These are phyloP conservation scores for Tylopilus balloui DNA, from an alignment of 768 basidiomycete species.

Conservation along the genomic window DNA sequence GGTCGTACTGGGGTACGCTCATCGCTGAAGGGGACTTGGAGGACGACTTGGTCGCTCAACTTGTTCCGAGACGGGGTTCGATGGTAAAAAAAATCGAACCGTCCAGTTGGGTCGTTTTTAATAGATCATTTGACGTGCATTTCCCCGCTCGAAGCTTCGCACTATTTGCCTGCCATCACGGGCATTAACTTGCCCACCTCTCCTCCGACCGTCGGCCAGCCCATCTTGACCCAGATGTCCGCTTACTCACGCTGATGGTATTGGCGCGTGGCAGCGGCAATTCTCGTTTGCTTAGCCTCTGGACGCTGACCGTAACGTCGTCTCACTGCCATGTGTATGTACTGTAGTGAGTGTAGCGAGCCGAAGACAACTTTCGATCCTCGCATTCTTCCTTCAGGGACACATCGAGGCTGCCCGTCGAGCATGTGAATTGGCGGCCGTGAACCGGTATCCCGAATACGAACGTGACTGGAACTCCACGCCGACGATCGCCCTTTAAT, in stretches of 20 bases:
- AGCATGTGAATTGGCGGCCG: too few species aligned
- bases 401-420: too few species aligned
- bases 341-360: background rate
- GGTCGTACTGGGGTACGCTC: background rate
- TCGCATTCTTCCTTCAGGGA: too few species aligned
- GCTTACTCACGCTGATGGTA: background rate
- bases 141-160: constrained; percentile 7
- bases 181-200: background rate
- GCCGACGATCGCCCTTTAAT: background rate
- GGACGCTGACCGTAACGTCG: too few species aligned
- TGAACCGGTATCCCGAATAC: background rate
- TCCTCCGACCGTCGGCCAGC: background rate
- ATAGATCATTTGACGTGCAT: background rate
- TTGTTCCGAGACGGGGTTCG: background rate
- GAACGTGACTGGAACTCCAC: background rate
- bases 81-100: background rate
- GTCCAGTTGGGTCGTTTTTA: constrained; percentile 3
- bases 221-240: background rate
- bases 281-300: too few species aligned
- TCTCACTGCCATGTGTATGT: too few species aligned
- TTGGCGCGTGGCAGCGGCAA: background rate
- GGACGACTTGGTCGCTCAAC: background rate
- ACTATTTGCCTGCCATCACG: constrained; percentile 7
- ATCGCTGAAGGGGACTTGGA: background rate
- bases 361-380: too few species aligned